Evolutionary conservation across 1,139 yeast species (phyloP), one percentile per base, ranked within the genome.

Genomic region (Sugiyamaella castrensis): DNA sequence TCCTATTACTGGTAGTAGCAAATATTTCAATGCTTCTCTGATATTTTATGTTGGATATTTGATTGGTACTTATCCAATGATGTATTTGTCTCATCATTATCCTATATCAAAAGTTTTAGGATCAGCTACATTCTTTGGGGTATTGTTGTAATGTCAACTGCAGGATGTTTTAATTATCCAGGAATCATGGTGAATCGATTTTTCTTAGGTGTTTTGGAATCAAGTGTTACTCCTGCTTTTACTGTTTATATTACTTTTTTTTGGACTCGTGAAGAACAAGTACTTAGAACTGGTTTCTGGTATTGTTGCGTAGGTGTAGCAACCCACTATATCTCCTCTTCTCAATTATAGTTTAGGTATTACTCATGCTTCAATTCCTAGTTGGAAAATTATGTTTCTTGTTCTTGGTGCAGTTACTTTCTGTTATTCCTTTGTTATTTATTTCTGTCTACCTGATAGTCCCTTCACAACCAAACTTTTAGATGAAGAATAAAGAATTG

Each of bases 1-100:
- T 19, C 24, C 24, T 19, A 19, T 19, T 19, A 19, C 24, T 19
- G 24, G 5, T 19, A 74, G 73, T 15, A 67, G 64, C 43, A 68
- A 73, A 48, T 77, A 74, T 55, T 65, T 74, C 33, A 75, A 80
- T 79, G 58, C 72, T 5, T 70, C 76, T 4, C 66, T 77, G 5
- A 67, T 74, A 43, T 62, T 76, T 39, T 77, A 69, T 56, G 64
- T 77, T 44, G 81, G 81, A 15, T 73, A 71, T 31, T 61, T 77
- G 16, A 68, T 65, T 15, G 72, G 74, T 19, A 68, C 68, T 57
- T 66, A 70, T 59, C 77, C 79, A 3, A 66, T 68, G 28, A 71
- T 74, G 47, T 72, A 69, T 55, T 58, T 79, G 24, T 62, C 80
- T 40, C 82, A 81, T 61, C 70, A 69, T 53, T 69, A 69, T 40